Evolutionary conservation across 2,329 filamentous ascomycete species (phyloP).

Genomic region (Cercospora zeina): DNA sequence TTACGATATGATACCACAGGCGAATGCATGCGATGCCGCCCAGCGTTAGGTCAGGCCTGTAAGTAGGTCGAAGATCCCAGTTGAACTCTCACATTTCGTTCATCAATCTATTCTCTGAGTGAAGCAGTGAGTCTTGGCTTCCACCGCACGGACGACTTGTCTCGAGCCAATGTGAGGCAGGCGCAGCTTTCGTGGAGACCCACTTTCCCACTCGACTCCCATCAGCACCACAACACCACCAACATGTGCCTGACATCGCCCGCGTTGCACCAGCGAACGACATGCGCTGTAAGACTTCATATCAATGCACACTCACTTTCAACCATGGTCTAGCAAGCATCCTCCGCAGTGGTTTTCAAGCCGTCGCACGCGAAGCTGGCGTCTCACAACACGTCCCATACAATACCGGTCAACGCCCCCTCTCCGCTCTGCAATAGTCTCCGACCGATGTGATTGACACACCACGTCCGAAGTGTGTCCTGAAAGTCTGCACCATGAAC

Average conservation of each 20-base stretch:
- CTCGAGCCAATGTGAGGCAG: not conserved
- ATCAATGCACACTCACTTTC: not conserved
- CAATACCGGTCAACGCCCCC: not conserved
- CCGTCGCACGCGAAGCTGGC: not conserved
- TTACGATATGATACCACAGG: conserved; percentile 20
- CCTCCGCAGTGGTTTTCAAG: not conserved
- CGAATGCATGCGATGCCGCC: conserved; percentile 7
- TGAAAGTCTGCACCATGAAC: conserved; percentile 3
- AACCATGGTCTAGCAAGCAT: not conserved
- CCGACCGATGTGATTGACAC: not conserved
- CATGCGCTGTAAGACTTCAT: not conserved
- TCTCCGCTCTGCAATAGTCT: not conserved
- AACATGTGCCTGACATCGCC: not conserved
- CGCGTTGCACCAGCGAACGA: not conserved
- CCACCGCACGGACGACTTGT: not conserved
- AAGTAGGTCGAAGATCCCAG: conserved; percentile 2
- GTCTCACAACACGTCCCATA: not conserved
- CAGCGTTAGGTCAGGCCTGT: conserved; percentile 9
- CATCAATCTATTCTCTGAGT: not conserved
- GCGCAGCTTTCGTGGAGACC: not conserved
- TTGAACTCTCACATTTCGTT: not conserved
- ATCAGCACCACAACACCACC: not conserved
- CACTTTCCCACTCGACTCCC: not conserved
- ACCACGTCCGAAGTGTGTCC: not conserved
- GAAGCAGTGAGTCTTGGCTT: not conserved